Evolutionary conservation across 2,329 filamentous ascomycete species (phyloP), one percentile per base, ranked within the genome.

Genomic region (Fusarium albosuccineum): DNA sequence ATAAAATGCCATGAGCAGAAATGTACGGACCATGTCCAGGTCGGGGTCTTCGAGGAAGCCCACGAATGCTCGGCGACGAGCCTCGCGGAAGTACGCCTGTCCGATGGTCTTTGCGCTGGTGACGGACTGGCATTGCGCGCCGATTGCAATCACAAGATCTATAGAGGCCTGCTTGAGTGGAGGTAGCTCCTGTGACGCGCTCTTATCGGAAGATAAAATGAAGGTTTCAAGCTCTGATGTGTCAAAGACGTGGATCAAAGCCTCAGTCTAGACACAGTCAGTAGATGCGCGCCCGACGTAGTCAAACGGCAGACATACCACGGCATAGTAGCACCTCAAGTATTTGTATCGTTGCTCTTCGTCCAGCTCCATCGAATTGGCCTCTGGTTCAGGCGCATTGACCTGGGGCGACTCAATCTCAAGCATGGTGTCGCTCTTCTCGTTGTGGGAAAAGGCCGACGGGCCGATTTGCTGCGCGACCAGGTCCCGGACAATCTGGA

Each of bases 1-100:
- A 83, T 91, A 92, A 14, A 91, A 91, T 8, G 88, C 92, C 79
- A 93, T 92, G 77, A 93, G 67, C 4, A 74, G 52, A 27, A 74
- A 74, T 0, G 64, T 60, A 7, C 70, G 59, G 2, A 74, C 69
- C 68, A 74, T 70, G 8, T 74, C 69, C 1, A 74, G 33, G 16
- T 73, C 70, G 2, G 72, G 72, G 13, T 74, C 72, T 27, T 74
- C 67, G 0, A 74, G 72, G 22, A 74, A 72, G 0, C 62, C 66
- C 6, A 62, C 40, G n/a, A 74, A 74, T 1, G 65, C 68, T 9
- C 55, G 58, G 10, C 51, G 60, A 14, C 70, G 72, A 1, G 83
- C 85, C 22, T 80, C 79, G 3, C 79, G 80, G 59, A 87, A 87
- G 56, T 82, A 83, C 0, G 62, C 64, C 7, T 78, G 71, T 52